These are phyloP conservation scores for Cyathus striatus DNA, from an alignment of 768 basidiomycete species.

Conservation along the genomic window DNA sequence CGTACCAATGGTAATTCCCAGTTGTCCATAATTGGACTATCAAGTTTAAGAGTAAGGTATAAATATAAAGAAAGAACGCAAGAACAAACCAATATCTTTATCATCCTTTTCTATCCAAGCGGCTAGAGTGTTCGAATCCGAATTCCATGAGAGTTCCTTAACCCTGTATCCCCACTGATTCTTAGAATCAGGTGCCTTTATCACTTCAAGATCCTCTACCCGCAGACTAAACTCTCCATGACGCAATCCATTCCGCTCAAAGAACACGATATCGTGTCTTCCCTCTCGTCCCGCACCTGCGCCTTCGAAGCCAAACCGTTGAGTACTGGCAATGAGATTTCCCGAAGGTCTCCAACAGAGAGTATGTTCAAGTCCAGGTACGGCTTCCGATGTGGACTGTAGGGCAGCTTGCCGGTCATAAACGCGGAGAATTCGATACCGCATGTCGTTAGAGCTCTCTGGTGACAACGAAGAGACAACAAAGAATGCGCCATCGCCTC, in stretches of 20 bases:
- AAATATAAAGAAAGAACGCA: background rate
- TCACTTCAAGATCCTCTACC: slow-evolving; percentile 22
- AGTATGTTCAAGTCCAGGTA: slow-evolving; percentile 76
- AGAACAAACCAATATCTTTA: slow-evolving; percentile 63
- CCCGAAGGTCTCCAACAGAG: slow-evolving; percentile 88
- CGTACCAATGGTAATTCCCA: slow-evolving; percentile 91
- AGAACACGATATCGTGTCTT: slow-evolving; percentile 85
- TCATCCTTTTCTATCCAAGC: slow-evolving; percentile 74
- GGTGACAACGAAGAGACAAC: slow-evolving; percentile 73
- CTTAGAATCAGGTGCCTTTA: slow-evolving; percentile 20
- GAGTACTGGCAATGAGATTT: slow-evolving; percentile 75
- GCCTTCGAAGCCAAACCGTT: slow-evolving; percentile 76
- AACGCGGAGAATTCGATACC: slow-evolving; percentile 61
- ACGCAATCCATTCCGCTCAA: slow-evolving; percentile 90
- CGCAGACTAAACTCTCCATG: slow-evolving; percentile 83
- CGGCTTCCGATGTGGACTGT: slow-evolving; percentile 80
- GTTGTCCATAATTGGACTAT: slow-evolving; percentile 92
- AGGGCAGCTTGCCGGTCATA: slow-evolving; percentile 72
- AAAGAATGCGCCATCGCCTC: slow-evolving; percentile 90
- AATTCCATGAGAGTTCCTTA: slow-evolving; percentile 78
- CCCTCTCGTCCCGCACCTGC: slow-evolving; percentile 62
- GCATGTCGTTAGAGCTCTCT: slow-evolving; percentile 17
- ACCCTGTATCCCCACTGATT: slow-evolving; percentile 66
- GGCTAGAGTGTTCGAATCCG: slow-evolving; percentile 80
- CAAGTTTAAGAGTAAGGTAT: slow-evolving; percentile 1